Percentiles rank a stretch among this genome's conserved stretches.
Evolutionary conservation across 2,329 filamentous ascomycete species (phyloP).

Genomic region (Cladosporium sp.): DNA sequence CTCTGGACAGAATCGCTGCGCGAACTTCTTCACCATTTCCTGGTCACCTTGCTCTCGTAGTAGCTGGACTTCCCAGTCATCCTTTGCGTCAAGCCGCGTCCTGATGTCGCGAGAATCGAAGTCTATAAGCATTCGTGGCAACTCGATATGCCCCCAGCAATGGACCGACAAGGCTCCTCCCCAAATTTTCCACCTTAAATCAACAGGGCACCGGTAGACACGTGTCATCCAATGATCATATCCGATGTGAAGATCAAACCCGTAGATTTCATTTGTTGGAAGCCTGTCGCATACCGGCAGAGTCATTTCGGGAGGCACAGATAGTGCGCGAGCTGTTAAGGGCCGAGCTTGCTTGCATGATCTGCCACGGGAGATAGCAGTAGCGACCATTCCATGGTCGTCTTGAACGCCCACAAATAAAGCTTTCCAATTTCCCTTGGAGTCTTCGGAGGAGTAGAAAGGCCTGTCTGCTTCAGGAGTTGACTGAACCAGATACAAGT

Average conservation of each 20-base stretch:
- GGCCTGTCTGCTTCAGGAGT: neutral
- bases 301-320: neutral
- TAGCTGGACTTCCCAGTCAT: neutral
- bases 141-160: neutral
- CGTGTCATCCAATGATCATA: neutral
- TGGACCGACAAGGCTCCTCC: neutral
- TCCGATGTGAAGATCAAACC: neutral
- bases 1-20: neutral
- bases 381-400: neutral
- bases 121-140: neutral
- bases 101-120: neutral
- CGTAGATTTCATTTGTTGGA: neutral
- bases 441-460: neutral
- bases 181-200: neutral
- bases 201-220: neutral
- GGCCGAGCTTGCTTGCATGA: neutral
- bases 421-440: neutral
- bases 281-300: neutral
- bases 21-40: neutral
- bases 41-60: neutral
- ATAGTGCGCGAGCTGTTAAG: neutral
- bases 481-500: neutral
- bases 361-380: neutral
- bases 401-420: neutral
- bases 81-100: neutral